A percentile compares a stretch with the other conserved stretches of the same genome.
phyloP scores from a whole-genome alignment of 1,139 yeast species.

The Hyphopichia wangnamkhiaoensis region DNA sequence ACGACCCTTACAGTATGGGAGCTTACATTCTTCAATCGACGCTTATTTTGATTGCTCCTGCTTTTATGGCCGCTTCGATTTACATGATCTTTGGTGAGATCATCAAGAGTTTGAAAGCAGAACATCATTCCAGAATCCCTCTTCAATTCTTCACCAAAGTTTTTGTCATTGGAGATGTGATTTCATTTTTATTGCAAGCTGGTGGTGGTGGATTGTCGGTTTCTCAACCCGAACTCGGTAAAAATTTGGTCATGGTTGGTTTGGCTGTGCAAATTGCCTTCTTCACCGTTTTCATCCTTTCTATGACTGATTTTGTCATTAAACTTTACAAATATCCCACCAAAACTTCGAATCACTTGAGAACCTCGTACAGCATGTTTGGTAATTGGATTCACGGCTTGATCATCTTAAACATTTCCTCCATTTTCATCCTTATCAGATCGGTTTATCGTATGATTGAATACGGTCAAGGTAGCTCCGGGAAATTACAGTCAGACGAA shows the following conservation, averaged over 20 bases:
- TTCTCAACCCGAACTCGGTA: constrained; percentile 14
- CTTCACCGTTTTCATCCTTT: constrained; percentile 29
- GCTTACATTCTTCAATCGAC: constrained; percentile 35
- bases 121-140: constrained; percentile 27
- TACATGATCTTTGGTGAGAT: constrained; percentile 46
- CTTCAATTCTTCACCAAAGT: constrained; percentile 32
- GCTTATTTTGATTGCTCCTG: constrained; percentile 42
- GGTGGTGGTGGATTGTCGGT: constrained; percentile 41
- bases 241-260: constrained; percentile 26
- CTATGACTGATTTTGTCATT: background rate
- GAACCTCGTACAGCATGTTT: background rate
- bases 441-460: background rate
- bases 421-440: background rate
- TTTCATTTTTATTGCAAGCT: constrained; percentile 41
- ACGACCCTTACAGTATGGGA: constrained; percentile 14
- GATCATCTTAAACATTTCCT: background rate
- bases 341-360: background rate
- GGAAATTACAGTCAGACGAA: background rate
- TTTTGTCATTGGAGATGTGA: constrained; percentile 46
- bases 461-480: background rate
- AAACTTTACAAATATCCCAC: background rate
- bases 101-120: constrained; percentile 24
- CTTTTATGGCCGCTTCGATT: constrained; percentile 44
- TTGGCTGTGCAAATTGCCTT: constrained; percentile 34
- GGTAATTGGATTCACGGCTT: background rate